Base-by-base conservation (phyloP, 2,329 filamentous ascomycete genomes). In the Xylaria digitata region DNA sequence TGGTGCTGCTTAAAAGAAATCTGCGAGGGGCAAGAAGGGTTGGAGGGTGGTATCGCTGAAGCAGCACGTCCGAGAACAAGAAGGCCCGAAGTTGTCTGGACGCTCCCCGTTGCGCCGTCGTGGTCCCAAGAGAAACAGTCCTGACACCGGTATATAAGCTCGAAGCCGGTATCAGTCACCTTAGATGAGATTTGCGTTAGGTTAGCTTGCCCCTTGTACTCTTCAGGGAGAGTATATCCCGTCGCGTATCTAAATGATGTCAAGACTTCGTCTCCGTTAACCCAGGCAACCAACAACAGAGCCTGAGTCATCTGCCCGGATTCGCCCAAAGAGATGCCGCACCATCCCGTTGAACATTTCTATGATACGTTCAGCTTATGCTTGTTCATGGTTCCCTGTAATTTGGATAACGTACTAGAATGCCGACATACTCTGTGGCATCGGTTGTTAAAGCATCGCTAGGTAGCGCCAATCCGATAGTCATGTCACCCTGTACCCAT, bases 101-200 rank as follows among this genome's bases (percentile, higher is more conserved):
- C 80, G 8, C 78, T 79, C 1, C 80, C 80, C 0, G 75, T 78
- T 48, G 79, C 78, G 17, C 83, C 84, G n/a, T 84, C 80, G 32
- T 87, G 81, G 70, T 85, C 78, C 84, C 86, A 89, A 1, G 81
- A 75, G 58, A 87, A 82, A 75, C 87, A 89, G 68, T 82, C 83
- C 71, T 88, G 76, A 78, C 90, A 92, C 55, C 87, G 84, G 79
- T 90, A 92, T 30, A 90, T 83, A 56, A 91, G 74, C 63, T 86
- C 85, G 75, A 87, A 92, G 67, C 85, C 80, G 23, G 84, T 87
- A 15, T 82, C 82, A 66, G 85, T 89, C 65, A 91, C 80, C 30
- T 80, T 83, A 9, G 85, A 84, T 15, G 84, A 86, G 67, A 91
- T 86, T 72, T 88, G 84, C 0, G 86, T 89, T 21, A 92, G 74